phyloP scores from a whole-genome alignment of 331 rosid genomes.

The Cydonia oblonga region DNA sequence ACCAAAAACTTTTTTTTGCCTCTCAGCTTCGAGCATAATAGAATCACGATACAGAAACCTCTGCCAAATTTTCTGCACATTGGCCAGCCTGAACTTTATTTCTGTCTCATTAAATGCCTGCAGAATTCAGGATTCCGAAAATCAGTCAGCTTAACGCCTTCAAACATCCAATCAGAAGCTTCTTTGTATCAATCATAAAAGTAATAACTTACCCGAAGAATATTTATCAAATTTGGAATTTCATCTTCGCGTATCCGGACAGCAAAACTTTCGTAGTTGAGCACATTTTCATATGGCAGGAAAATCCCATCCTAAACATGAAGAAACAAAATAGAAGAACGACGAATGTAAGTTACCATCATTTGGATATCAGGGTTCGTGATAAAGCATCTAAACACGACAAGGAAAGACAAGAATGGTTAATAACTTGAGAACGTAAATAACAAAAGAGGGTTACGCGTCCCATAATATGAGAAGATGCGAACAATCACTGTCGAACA shows the following conservation, averaged over 20 bases:
- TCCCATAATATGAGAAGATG: background rate
- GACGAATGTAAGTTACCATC: background rate
- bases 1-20: conserved; percentile 48
- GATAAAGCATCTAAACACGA: background rate
- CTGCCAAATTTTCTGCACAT: conserved; percentile 74
- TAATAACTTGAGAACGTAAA: background rate
- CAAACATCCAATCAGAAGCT: background rate
- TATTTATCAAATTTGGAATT: conserved; percentile 60
- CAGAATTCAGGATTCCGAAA: conserved; percentile 13
- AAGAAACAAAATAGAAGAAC: conserved; percentile 12
- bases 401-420: background rate
- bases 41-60: conserved; percentile 74
- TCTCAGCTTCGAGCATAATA: conserved; percentile 79
- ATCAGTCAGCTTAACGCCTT: conserved; percentile 11
- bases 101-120: conserved; percentile 73
- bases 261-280: conserved; percentile 80
- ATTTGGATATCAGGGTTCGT: background rate
- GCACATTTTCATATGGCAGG: conserved; percentile 80
- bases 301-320: conserved; percentile 72
- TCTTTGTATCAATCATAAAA: background rate
- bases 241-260: conserved; percentile 71
- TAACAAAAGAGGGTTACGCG: background rate
- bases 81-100: conserved; percentile 56
- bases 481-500: background rate
- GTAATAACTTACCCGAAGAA: conserved; percentile 47